These are phyloP conservation scores for Trebouxia sp. DNA, from an alignment of 139 green algal genomes.

Conservation along the genomic window DNA sequence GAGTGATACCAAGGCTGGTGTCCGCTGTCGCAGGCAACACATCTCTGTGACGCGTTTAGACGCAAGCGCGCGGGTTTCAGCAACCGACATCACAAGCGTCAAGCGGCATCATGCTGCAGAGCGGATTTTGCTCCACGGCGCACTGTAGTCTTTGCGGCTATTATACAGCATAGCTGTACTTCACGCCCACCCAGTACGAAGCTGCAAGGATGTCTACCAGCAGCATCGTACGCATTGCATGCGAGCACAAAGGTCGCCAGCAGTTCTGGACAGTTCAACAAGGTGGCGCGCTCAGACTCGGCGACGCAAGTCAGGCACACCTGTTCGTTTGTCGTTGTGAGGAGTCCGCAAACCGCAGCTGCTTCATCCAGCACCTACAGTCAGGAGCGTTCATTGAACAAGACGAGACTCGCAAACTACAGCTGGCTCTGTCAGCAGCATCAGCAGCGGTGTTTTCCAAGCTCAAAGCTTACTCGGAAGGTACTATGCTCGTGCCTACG, in stretches of 20 bases:
- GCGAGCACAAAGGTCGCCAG: not conserved
- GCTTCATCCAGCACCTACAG: constrained; percentile 9
- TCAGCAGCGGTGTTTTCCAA: not conserved
- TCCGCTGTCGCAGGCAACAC: no score
- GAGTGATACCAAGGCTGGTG: no score
- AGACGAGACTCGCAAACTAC: not conserved
- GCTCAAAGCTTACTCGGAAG: not conserved
- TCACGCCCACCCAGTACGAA: no score
- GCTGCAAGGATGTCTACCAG: not conserved
- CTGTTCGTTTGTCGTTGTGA: not conserved
- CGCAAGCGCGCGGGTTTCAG: no score
- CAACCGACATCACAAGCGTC: no score
- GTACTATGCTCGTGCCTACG: not conserved
- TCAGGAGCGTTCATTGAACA: constrained; percentile 15
- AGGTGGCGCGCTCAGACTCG: not conserved
- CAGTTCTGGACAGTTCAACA: not conserved
- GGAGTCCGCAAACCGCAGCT: not conserved
- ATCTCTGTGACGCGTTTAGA: no score
- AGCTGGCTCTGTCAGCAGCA: not conserved
- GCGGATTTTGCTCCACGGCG: no score
- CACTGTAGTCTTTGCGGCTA: no score
- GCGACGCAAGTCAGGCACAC: not conserved
- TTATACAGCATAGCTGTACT: no score
- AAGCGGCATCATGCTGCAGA: no score
- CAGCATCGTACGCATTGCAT: not conserved